Percentiles rank a stretch among this genome's conserved stretches.
These are phyloP conservation scores for Thoreauomyces humboldtii DNA, from an alignment of 192 early-diverging fungal species.

Conservation along the genomic window DNA sequence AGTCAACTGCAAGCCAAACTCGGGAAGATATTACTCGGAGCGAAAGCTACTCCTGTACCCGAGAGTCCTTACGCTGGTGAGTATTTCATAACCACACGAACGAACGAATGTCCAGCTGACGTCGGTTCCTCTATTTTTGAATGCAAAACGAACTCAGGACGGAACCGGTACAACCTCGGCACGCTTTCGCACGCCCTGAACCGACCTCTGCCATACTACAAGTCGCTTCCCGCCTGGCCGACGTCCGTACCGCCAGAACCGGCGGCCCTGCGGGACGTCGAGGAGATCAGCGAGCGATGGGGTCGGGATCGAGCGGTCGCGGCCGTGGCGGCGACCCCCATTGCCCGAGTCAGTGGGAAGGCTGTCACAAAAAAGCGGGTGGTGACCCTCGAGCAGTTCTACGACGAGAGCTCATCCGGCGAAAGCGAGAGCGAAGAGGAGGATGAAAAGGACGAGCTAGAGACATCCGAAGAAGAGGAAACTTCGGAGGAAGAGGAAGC, in stretches of 20 bases:
- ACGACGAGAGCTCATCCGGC: no score
- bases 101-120: not conserved
- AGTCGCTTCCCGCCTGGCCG: constrained; percentile 80
- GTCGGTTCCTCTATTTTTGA: not conserved
- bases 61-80: constrained; percentile 30
- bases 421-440: constrained; percentile 36
- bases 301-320: constrained; percentile 30
- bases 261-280: constrained; percentile 39
- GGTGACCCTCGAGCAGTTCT: constrained; percentile 34
- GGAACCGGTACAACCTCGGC: constrained; percentile 37
- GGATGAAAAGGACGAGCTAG: constrained; percentile 38
- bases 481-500: constrained; percentile 39
- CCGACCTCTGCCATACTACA: constrained; percentile 57
- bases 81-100: not conserved
- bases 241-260: constrained; percentile 46
- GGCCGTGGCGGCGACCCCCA: not conserved
- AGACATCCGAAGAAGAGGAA: constrained; percentile 43
- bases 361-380: constrained; percentile 27
- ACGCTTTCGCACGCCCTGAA: constrained; percentile 48
- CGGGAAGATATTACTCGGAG: constrained; percentile 54
- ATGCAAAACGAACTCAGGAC: constrained; percentile 21
- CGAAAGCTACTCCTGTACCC: constrained; percentile 27
- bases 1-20: constrained; percentile 48
- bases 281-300: constrained; percentile 33
- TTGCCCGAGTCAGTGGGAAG: constrained; percentile 3